Base-by-base conservation (phyloP, 2,329 filamentous ascomycete species). In the Exophiala sp. region DNA sequence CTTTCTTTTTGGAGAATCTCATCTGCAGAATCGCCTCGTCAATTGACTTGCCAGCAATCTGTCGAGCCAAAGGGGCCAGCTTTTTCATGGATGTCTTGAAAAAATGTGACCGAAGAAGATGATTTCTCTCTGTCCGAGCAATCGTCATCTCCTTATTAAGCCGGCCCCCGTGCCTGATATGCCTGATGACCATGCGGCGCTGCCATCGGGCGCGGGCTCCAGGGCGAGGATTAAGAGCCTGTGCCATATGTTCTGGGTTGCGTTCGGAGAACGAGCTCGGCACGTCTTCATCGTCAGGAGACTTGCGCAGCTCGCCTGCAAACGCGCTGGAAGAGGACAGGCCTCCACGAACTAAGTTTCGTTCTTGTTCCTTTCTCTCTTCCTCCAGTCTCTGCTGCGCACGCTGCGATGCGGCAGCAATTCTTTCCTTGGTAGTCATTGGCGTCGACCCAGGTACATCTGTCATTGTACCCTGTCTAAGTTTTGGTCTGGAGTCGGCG, bases 21-120 rank as follows among this genome's bases (percentile, higher is more conserved):
- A 98, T 95, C 75, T 98, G 93, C 47, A 86, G 72, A 59, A 97
- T 87, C 11, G 93, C 93, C 29, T 98, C 90, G 50, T 94, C 88
- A 54, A 98, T 76, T n/a, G 84, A 83, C 78, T 96, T 97, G 59
- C 93, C 93, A 1, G 82, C 78, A 64, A 98, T 93, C 72, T 97
- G 93, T 48, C 85, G 81, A 19, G 91, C 83, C 43, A 98, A 73
- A 62, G 86, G 84, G 45, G 85, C 83, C 48, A 98, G 77, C 74
- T 98, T 98, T 81, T 98, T 98, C 57, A 87, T 75, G 42, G 83
- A 88, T 2, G 93, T 96, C 62, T 89, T 83, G 65, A 96, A 78
- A 59, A 80, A 79, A 40, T 83, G 78, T 55, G 83, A 88, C 68
- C 83, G 83, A 66, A 71, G 72, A 21, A 77, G 61, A 46, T 73